phyloP scores from a whole-genome alignment of 805 yeast genomes.

The Starmerella roubikii region DNA sequence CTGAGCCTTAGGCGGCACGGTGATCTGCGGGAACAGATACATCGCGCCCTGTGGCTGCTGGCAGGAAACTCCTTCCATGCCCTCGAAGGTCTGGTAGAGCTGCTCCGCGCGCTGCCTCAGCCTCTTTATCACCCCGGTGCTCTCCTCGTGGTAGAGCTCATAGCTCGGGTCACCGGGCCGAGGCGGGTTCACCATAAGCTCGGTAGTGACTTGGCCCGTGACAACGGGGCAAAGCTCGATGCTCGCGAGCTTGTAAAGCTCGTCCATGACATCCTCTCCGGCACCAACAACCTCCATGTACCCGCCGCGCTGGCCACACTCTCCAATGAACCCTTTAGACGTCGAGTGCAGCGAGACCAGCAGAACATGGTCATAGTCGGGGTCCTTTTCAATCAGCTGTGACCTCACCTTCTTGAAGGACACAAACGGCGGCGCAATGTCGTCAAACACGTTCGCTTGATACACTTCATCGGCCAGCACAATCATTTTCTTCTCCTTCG shows the following conservation, averaged over 20 bases:
- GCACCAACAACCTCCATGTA: constrained; percentile 90
- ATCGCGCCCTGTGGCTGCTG: constrained; percentile 93
- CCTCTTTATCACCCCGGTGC: constrained; percentile 44
- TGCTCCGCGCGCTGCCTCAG: constrained; percentile 49
- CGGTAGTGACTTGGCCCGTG: constrained; percentile 85
- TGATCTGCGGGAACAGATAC: constrained; percentile 81
- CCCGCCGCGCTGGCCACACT: constrained; percentile 99
- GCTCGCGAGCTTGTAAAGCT: constrained; percentile 73
- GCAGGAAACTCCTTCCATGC: constrained; percentile 72
- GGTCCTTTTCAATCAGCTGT: constrained; percentile 40
- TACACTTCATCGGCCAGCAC: constrained; percentile 96
- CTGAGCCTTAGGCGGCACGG: constrained; percentile 50
- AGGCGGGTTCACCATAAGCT: constrained; percentile 91
- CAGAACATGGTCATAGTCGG: constrained; percentile 55
- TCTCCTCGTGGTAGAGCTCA: constrained; percentile 51
- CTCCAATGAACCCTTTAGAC: constrained; percentile 94
- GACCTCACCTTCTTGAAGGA: constrained; percentile 73
- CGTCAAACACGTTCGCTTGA: constrained; percentile 79
- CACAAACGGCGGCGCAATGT: constrained; percentile 42
- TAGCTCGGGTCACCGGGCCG: constrained; percentile 59
- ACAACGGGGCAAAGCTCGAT: constrained; percentile 90
- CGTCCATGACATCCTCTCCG: constrained; percentile 49
- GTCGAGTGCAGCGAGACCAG: constrained; percentile 93
- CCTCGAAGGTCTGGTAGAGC: constrained; percentile 55
- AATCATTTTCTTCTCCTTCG: constrained; percentile 73